Evolutionary conservation across 2,329 filamentous ascomycete genomes (phyloP).

Genomic region (Bipolaris victoriae): DNA sequence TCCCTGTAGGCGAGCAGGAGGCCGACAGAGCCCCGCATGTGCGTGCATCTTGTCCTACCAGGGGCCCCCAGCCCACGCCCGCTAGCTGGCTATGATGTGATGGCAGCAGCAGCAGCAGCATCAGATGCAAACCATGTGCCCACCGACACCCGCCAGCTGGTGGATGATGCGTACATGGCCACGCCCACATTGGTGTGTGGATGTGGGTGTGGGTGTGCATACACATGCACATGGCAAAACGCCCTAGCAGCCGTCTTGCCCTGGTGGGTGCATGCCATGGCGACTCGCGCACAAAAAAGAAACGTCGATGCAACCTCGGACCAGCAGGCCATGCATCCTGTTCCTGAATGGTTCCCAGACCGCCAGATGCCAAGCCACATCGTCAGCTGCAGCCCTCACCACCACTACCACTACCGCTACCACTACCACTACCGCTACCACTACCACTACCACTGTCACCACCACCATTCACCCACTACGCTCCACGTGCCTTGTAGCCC

Average conservation of each 20-base stretch:
- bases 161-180: constrained; percentile 12
- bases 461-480: constrained; percentile 1
- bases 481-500: not conserved
- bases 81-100: not conserved
- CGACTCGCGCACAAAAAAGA: not conserved
- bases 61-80: not conserved
- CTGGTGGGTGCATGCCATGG: too few species aligned
- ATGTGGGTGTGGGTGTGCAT: too few species aligned
- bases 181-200: too few species aligned
- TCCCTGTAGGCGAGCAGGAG: constrained; percentile 12
- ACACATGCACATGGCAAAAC: not conserved
- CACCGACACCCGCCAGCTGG: not conserved
- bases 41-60: not conserved
- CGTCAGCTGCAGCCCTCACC: constrained; percentile 8
- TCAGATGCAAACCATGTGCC: not conserved
- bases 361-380: constrained; percentile 13
- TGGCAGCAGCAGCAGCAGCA: constrained; percentile 11
- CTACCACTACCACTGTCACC: too few species aligned
- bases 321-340: constrained; percentile 14
- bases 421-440: too few species aligned
- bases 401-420: too few species aligned
- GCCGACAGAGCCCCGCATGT: constrained; percentile 19
- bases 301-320: constrained; percentile 12
- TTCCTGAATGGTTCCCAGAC: constrained; percentile 18
- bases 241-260: not conserved